Conservation (phyloP, 768 basidiomycete genomes). For the Russula ochroleuca region DNA sequence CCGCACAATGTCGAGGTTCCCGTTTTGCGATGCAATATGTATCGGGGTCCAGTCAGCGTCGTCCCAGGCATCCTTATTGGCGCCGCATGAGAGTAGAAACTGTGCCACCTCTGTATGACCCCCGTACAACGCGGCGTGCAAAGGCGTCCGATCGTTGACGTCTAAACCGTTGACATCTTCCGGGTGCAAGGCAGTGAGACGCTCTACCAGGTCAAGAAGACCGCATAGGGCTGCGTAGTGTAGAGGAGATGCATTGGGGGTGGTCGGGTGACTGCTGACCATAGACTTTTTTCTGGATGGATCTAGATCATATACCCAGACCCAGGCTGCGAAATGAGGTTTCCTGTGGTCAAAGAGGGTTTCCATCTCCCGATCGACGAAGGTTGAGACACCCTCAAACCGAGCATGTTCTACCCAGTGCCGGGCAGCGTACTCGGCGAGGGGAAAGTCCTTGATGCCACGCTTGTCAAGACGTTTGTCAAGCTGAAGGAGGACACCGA, state of each 20-base stretch:
- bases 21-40: conserved; percentile 1
- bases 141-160: background rate
- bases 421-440: conserved; percentile 2
- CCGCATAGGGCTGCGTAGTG: conserved; percentile 1
- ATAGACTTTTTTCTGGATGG: background rate
- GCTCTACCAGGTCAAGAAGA: background rate
- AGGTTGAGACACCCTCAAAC: background rate
- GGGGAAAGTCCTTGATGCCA: conserved; percentile 1
- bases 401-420: conserved; percentile 11
- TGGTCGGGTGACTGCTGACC: background rate
- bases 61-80: background rate
- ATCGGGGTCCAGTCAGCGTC: background rate
- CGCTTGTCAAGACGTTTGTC: background rate
- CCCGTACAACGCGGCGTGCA: background rate
- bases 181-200: background rate
- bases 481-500: conserved; percentile 7
- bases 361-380: background rate
- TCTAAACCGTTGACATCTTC: background rate
- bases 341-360: conserved; percentile 1
- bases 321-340: conserved; percentile 10
- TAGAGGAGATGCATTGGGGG: background rate
- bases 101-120: conserved; percentile 4
- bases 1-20: conserved; percentile 5
- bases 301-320: conserved; percentile 4
- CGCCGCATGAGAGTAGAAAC: background rate